Evolutionary conservation across 2,329 filamentous ascomycete species (phyloP), one percentile per base, ranked within the genome.

Genomic region (Onygenales sp.): DNA sequence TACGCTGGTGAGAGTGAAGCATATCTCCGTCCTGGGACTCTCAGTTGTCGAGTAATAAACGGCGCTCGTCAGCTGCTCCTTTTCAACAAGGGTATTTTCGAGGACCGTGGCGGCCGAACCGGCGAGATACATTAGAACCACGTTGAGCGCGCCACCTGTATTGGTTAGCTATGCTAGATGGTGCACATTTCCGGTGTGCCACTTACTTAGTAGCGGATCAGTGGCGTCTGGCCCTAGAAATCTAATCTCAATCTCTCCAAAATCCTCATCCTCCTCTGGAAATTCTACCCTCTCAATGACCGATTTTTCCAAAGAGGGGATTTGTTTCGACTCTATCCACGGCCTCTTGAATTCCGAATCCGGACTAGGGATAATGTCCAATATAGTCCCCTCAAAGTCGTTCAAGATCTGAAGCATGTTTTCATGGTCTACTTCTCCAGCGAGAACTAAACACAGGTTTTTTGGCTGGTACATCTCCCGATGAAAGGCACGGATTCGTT

Each of bases 391-490:
- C 69, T 98, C 93, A 64, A 98, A 98, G 27, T 84, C 77, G 63
- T 95, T 89, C 36, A 98, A 73, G 46, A 94, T 89, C 35, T 85
- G 72, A 21, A 97, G 74, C 54, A 98, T 78, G 62, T 94, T 79
- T 0, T 81, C 73, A 65, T 96, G 88, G 64, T 96, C 84, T 1
- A 95, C 83, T 69, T 96, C 90, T 43, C 93, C 93, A n/a, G 94
- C 86, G 55, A 98, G 83, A 31, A 96, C 81, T 32, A 98, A 74
- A 59, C 91, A 94, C 55, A 98, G 75, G 64, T 98, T 98, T 67
- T 91, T 92, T 2, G 93, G 93, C 67, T 97, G 92, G 65, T 98
- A 98, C 92, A 98, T 97, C 59, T 91, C 87, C 57, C 84, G 84
- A 69, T 98, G 93, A 64, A 97, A 98, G 55, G 85, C 83, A n/a